Base-by-base conservation (phyloP, 2,329 filamentous ascomycete species). In the Eutypella sp. region DNA sequence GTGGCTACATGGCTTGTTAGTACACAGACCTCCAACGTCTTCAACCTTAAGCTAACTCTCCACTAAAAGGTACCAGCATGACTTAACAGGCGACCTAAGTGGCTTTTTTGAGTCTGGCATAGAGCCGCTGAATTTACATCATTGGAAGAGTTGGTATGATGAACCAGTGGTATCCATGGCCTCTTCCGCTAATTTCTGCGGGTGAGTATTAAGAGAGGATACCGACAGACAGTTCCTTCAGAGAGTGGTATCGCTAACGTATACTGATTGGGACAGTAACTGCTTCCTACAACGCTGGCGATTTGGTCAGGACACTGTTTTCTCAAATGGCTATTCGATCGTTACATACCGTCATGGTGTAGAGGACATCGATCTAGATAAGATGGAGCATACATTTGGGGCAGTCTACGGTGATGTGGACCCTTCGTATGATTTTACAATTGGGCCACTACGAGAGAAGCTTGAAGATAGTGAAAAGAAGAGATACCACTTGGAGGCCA, bases 101-200 rank as follows among this genome's bases (percentile, higher is more conserved):
- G 78, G 78, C 1, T 78, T 81, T 56, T 82, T 79, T 57, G 79
- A 82, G 61, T 70, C 72, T 2, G 74, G 74, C 1, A 61, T 68
- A 20, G 62, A 67, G 15, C 72, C 75, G 0, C 63, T 80, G 8
- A 78, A 73, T 34, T 61, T 82, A 7, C 79, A 82, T 58, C 78
- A 82, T 63, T 81, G 77, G 76, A 80, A 79, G 56, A 74, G 70
- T 5, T 81, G 77, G 75, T 78, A 79, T 60, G 54, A 67, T 5
- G 66, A 67, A 20, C 71, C 71, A 44, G 65, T 79, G 34, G 66
- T 68, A 38, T 65, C 69, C 44, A 72, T 79, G 62, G 68, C 72
- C 34, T 61, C 66, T 29, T 61, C 78, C 13, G 64, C 68, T 10
- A 57, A 69, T 7, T 55, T 78, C 11, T 82, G 78, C 51, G 78